Conservation (phyloP, 2,329 filamentous ascomycete species). For the Xylariales sp. region DNA sequence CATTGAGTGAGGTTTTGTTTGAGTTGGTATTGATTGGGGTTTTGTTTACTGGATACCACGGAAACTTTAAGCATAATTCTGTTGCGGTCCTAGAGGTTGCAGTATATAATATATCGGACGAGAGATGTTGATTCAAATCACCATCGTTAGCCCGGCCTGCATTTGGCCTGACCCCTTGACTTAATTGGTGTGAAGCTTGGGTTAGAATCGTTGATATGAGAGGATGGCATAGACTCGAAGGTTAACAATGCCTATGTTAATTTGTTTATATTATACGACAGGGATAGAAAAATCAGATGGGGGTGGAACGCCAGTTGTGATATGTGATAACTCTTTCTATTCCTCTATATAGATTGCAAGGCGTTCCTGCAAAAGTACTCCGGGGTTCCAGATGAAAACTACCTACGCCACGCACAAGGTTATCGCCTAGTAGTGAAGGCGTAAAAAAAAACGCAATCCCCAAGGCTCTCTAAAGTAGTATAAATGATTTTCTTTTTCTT, state of each 20-base stretch:
- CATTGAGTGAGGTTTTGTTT: constrained; percentile 14
- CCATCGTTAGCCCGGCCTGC: neutral
- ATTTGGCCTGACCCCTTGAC: neutral
- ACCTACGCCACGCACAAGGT: constrained; percentile 28
- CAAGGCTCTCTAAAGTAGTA: constrained; percentile 12
- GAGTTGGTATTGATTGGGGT: constrained; percentile 5
- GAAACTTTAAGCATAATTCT: constrained; percentile 18
- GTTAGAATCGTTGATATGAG: neutral
- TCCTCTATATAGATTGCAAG: constrained; percentile 30
- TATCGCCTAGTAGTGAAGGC: constrained; percentile 16
- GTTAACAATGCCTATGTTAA: neutral
- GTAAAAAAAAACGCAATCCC: constrained; percentile 11
- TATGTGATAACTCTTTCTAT: constrained; percentile 34
- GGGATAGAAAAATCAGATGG: neutral
- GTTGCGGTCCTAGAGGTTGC: constrained; percentile 25
- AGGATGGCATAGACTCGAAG: neutral
- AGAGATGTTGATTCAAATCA: constrained; percentile 1
- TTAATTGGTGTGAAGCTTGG: too few relatives aligned
- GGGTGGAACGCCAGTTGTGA: neutral
- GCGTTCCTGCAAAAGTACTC: neutral
- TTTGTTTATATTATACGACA: neutral
- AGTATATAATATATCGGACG: constrained; percentile 10
- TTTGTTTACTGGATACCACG: constrained; percentile 33
- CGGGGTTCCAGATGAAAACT: constrained; percentile 4
- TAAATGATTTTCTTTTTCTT: constrained; percentile 1